These are phyloP conservation scores for Naegleria lovaniensis DNA, from an alignment of 208 protist species.

Conservation along the genomic window DNA sequence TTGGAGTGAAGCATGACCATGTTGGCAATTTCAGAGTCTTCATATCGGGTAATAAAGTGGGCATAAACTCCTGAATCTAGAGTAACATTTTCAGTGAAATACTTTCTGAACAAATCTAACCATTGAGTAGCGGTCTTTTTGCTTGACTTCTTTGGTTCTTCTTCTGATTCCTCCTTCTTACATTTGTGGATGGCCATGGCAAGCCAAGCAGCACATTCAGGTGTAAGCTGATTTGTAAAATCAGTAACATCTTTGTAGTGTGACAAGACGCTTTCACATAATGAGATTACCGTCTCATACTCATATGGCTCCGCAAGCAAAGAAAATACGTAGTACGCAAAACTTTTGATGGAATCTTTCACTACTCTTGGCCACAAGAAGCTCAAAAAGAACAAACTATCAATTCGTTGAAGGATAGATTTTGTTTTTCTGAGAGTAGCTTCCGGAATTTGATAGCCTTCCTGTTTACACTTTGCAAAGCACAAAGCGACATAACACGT, in stretches of 20 bases:
- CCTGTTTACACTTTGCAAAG: not conserved
- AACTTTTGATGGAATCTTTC: not conserved
- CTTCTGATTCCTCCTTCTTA: not conserved
- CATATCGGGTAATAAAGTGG: not conserved
- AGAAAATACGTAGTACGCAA: not conserved
- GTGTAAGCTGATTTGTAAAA: not conserved
- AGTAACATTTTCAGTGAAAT: not conserved
- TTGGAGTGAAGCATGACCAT: conserved; percentile 1
- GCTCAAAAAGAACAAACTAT: not conserved
- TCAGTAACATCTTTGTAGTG: not conserved
- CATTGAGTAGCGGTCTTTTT: not conserved
- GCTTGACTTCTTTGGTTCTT: not conserved
- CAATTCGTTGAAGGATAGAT: not conserved
- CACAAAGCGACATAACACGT: not conserved
- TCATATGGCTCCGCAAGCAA: not conserved
- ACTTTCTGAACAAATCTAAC: not conserved
- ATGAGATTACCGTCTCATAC: not conserved
- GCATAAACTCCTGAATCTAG: not conserved
- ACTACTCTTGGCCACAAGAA: not conserved
- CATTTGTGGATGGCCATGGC: not conserved
- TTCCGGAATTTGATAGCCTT: not conserved
- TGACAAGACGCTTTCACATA: not conserved
- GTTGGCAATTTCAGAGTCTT: not conserved
- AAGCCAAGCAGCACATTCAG: not conserved
- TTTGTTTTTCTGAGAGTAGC: not conserved